Evolutionary conservation across 2,329 filamentous ascomycete genomes (phyloP).

Genomic region (Tolypocladium pustulatum): DNA sequence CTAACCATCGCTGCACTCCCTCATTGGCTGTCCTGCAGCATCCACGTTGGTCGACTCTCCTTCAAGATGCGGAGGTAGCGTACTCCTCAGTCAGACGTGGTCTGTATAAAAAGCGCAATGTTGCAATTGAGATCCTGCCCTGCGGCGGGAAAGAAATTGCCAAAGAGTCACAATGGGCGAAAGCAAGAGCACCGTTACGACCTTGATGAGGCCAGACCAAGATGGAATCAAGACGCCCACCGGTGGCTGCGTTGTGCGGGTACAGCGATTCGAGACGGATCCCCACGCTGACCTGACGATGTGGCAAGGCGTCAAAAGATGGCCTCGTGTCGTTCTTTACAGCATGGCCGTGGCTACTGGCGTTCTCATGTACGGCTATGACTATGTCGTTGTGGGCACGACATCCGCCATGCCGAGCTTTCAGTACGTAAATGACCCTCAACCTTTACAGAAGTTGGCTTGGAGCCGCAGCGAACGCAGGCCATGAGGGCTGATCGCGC

Average conservation of each 20-base stretch:
- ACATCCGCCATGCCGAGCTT: conserved; percentile 19
- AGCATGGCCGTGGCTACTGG: conserved; percentile 13
- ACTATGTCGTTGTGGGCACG: conserved; percentile 19
- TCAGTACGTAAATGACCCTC: conserved; percentile 7
- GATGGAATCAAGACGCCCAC: background rate
- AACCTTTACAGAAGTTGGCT: background rate
- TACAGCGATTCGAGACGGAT: background rate
- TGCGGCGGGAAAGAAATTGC: background rate
- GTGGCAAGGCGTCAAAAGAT: conserved; percentile 14
- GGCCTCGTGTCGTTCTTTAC: conserved; percentile 12
- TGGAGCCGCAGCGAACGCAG: background rate
- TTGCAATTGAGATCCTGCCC: background rate
- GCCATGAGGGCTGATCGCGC: background rate
- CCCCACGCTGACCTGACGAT: background rate
- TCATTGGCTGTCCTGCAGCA: background rate
- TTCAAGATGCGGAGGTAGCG: background rate
- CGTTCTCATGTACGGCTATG: conserved; percentile 17
- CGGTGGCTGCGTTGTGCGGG: background rate
- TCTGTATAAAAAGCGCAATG: background rate
- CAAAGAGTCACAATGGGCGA: background rate
- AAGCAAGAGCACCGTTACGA: background rate
- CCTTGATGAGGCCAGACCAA: background rate
- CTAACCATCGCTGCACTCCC: background rate
- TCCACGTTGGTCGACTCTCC: background rate
- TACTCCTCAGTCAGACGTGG: too few relatives aligned